These are phyloP conservation scores for Plasmodiophora brassicae DNA, from an alignment of 208 protist species.

Conservation along the genomic window DNA sequence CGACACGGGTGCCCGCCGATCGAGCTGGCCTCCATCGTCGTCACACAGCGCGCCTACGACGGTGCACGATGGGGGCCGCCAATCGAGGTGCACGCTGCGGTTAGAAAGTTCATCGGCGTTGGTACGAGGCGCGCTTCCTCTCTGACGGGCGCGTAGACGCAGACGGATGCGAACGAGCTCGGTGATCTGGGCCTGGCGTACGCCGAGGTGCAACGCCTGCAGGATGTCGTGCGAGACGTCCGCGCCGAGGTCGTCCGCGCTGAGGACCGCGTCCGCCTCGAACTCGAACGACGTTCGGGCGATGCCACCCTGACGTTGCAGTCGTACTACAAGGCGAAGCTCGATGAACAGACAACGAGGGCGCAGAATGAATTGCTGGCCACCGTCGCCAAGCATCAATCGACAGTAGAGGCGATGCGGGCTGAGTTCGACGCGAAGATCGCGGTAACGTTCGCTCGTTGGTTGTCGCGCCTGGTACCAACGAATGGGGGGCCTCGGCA, in stretches of 20 bases:
- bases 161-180: conserved; percentile 17
- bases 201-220: not conserved
- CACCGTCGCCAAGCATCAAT: not conserved
- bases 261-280: not conserved
- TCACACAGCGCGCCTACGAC: no score
- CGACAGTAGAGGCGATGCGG: not conserved
- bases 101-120: not conserved
- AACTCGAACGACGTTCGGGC: not conserved
- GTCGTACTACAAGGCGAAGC: conserved; percentile 1
- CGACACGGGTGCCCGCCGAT: no score
- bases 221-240: not conserved
- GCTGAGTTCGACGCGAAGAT: not conserved
- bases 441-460: no score
- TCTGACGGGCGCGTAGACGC: not conserved
- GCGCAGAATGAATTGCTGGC: not conserved
- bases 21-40: no score
- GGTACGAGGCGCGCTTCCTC: not conserved
- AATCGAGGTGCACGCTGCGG: not conserved
- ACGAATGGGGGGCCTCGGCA: no score
- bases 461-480: no score
- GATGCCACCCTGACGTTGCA: not conserved
- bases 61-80: no score
- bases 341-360: not conserved
- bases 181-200: not conserved
- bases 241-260: not conserved